Base-by-base conservation (phyloP, 2,329 filamentous ascomycete genomes). In the Acephala macrosclerotiorum region DNA sequence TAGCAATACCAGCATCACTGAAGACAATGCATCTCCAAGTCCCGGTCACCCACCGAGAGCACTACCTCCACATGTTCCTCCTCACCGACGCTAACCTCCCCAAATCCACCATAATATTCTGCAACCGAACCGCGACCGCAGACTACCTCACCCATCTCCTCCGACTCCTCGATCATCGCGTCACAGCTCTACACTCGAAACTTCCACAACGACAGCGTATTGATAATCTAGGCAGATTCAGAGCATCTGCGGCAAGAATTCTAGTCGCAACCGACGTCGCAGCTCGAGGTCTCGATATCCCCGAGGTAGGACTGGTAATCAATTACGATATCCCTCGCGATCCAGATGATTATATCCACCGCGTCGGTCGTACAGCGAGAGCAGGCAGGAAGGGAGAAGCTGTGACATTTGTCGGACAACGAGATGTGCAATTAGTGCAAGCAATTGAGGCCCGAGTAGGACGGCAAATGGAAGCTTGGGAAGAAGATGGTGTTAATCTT, bases 241-340 rank as follows among this genome's bases (percentile, higher is more conserved):
- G 96, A 36, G 95, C 96, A 2, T 87, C 89, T 6, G 96, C 94
- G 0, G 94, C 96, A 7, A 87, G 95, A 16, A 91, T 99, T 64
- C 86, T 99, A 1, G 92, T 99, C 12, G 95, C 96, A 0, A 99
- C 96, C 0, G 96, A 99, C 77, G 94, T 99, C 16, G 96, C 96
- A 0, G 92, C 94, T 22, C 88, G 96, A 78, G 96, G 96, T 84
- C 87, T 99, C 3, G 96, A 99, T 80, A 97, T 99, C 68, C 95
- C 95, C 1, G 92, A 94, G 71, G 95, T 98, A 7, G 90, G 87
- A 62, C 80, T 98, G 18, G 96, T 99, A 2, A 82, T 99, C 75
- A 98, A 99, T 80, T 99, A 94, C 79, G 96, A 99, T 76, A 88
- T 99, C 0, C 96, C 96, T 0, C 89, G 95, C n/a, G 93, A 97